Base-by-base conservation (phyloP, 2,329 filamentous ascomycete genomes). In the Epichloe baconii region DNA sequence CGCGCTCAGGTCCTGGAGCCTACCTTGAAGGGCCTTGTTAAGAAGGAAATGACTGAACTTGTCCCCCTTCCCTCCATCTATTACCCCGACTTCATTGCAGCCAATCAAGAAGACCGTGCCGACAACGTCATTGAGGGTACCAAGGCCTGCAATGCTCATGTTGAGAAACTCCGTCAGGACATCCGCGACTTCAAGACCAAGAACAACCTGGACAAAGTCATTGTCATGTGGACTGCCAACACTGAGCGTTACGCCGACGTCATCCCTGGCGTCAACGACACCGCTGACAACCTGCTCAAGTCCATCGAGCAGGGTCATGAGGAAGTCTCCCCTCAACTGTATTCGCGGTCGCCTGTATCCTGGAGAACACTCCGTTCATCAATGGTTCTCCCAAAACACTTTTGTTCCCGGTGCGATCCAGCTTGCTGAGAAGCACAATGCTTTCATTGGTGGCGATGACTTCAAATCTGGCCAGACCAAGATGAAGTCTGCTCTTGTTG, bases 391-490 rank as follows among this genome's bases (percentile, higher is more conserved):
- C 36, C 93, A 98, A 72, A 98, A 98, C 78, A 98, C 93, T 43
- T 97, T 98, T 63, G 91, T 98, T 19, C 91, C 91, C 8, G 93
- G 93, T 63, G 87, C 85, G 54, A 83, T 97, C 59, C 77, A 91
- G 64, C 82, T 98, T 53, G 93, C 93, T 21, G 87, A 94, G 75
- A 77, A 85, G 70, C 83, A 94, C 70, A 78, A 80, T 52, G 82
- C 90, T 55, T 98, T 95, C 75, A 89, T 98, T 62, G 93, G 93
- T 53, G 93, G 93, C 58, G 93, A 98, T 63, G 93, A 98, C 74
- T 98, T 98, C 84, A 98, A 98, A 77, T 97, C 93, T 56, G 93
- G 93, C 56, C 93, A 98, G 78, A 98, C 93, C 68, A 98, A 98
- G 83, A 98, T 98, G 93, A 98, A 98, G 76, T 97, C 93, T 54